Evolutionary conservation across 345 rosid species (phyloP), one percentile per base, ranked within the genome.

Genomic region (Populus ilicifolia): DNA sequence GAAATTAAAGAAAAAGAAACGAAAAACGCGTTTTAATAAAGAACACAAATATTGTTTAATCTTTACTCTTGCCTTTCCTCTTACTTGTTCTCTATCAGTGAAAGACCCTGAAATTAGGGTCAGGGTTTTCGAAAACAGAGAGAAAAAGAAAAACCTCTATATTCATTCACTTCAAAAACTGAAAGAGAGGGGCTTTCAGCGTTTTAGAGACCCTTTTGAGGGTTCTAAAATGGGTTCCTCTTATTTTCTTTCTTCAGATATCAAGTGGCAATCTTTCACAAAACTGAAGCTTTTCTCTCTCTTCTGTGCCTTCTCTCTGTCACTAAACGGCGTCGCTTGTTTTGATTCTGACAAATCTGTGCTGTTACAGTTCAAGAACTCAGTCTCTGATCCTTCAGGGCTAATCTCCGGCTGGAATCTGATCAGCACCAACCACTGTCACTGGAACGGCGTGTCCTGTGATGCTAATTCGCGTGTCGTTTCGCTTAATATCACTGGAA

Each of bases 361-460:
- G 75, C 87, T 94, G 67, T 80, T 93, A 46, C 86, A 86, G 87
- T 89, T 94, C 81, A 94, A 90, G 89, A 81, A 80, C 73, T 85
- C 88, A 1, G 85, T 91, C 17, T 85, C 89, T 16, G 98, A 93
- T 80, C 85, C 89, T 23, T 79, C 83, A 8, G 97, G 93, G 66
- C 61, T 91, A 80, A 91, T 93, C 35, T 80, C 87, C 23, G 81
- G 84, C 73, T 94, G 98, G 98, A 79, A 78, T 67, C 77, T 61
- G 77, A 77, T 30, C 69, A 83, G 67, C 50, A 79, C 89, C 66
- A 80, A 84, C 50, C 85, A 87, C 84, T 93, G 97, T 72, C 79
- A 82, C 27, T 94, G 96, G 97, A 63, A 68, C 67, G 97, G 97
- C 16, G 95, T 94, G 23, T 67, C 83, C 7, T 94, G 98, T 63